Conservation (phyloP, 805 yeast genomes). For the Zygotorulaspora florentina region DNA sequence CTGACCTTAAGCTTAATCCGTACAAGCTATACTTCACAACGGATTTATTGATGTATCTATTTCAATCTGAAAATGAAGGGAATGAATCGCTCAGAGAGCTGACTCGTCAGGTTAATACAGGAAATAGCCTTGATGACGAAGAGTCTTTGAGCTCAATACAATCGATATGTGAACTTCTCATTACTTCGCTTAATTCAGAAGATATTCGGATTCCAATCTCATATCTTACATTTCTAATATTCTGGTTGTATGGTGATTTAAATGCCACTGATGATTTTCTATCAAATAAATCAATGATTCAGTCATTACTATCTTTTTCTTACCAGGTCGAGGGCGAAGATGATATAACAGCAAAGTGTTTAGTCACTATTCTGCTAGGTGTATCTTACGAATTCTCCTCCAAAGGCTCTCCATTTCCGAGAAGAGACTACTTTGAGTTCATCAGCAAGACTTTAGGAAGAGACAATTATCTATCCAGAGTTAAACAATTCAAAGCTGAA, state of each 20-base stretch:
- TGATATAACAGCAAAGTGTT: conserved; percentile 60
- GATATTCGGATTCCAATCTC: conserved; percentile 79
- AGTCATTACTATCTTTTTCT: conserved; percentile 63
- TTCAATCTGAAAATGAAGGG: conserved; percentile 42
- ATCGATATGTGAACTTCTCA: conserved; percentile 69
- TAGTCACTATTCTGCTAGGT: conserved; percentile 69
- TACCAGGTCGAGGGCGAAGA: conserved; percentile 49
- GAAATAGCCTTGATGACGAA: conserved; percentile 41
- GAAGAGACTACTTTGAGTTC: conserved; percentile 57
- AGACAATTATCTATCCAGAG: conserved; percentile 69
- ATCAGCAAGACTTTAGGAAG: conserved; percentile 72
- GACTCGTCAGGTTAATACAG: conserved; percentile 50
- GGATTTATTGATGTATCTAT: conserved; percentile 55
- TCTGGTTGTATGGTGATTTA: conserved; percentile 75
- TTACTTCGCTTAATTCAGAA: conserved; percentile 53
- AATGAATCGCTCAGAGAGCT: conserved; percentile 45
- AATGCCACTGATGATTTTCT: conserved; percentile 73
- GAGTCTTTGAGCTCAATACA: conserved; percentile 69
- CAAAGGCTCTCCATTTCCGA: conserved; percentile 45
- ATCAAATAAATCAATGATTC: conserved; percentile 59
- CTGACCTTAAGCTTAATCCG: conserved; percentile 71
- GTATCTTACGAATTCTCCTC: conserved; percentile 79
- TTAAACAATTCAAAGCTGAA: conserved; percentile 66
- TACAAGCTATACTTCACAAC: conserved; percentile 83
- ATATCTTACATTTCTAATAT: conserved; percentile 66